These are phyloP conservation scores for Lasiosphaeris hirsuta DNA, from an alignment of 495 filamentous ascomycete genomes.

Conservation along the genomic window DNA sequence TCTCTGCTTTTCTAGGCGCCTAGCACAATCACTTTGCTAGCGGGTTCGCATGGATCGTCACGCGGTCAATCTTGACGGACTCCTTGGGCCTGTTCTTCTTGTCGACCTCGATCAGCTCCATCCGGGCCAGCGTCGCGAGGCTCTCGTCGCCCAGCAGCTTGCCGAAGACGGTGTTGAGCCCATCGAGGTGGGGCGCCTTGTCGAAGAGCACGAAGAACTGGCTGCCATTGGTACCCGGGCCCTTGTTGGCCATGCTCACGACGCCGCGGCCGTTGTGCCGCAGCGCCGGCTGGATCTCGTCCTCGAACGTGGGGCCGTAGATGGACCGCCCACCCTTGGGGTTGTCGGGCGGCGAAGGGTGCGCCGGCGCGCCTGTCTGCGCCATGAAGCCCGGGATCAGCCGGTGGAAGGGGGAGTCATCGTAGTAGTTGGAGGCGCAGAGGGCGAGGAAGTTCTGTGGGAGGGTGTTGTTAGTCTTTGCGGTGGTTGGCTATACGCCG, in stretches of 20 bases:
- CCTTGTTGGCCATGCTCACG: conserved; percentile 91
- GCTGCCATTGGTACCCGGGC: conserved; percentile 79
- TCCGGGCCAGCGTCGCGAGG: conserved; percentile 63
- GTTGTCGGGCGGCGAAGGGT: conserved; percentile 50
- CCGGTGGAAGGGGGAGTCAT: conserved; percentile 87
- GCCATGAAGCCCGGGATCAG: conserved; percentile 88
- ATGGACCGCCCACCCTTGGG: conserved; percentile 84
- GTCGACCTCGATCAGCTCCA: conserved; percentile 78
- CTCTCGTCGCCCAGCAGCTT: conserved; percentile 67
- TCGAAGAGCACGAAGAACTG: conserved; percentile 93
- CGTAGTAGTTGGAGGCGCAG: conserved; percentile 84
- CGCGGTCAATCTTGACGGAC: conserved; percentile 61
- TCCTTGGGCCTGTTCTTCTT: conserved; percentile 84
- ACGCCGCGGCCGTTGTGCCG: conserved; percentile 84
- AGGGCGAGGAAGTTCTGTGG: conserved; percentile 94
- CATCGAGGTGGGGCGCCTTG: conserved; percentile 86
- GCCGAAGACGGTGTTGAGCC: conserved; percentile 90
- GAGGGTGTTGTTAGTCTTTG: background rate
- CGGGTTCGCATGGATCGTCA: conserved; percentile 94
- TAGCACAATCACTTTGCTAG: conserved; percentile 59
- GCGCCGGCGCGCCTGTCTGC: conserved; percentile 79
- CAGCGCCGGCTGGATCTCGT: conserved; percentile 85
- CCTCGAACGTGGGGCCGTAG: conserved; percentile 79
- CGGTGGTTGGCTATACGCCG: background rate
- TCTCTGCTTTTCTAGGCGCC: too few species aligned